Evolutionary conservation across 768 basidiomycete genomes (phyloP), one percentile per base, ranked within the genome.

Genomic region (Lentinus brumalis): DNA sequence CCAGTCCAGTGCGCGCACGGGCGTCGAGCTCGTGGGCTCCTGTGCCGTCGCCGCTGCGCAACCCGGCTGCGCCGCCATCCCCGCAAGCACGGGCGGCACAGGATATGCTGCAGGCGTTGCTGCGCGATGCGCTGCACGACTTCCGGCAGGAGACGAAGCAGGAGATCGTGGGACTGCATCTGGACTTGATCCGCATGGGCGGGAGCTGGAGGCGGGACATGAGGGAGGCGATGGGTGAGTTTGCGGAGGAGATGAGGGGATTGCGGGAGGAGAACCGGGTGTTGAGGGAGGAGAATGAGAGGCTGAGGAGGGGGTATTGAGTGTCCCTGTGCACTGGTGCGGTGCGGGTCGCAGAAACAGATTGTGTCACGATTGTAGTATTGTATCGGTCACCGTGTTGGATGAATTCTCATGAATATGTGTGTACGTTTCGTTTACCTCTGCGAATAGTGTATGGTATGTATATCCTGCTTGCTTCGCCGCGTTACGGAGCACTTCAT

Each of bases 111-210:
- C 82, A 84, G 56, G 79, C 79, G 26, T 83, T 90, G 56, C 82
- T 92, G 53, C 80, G 81, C 47, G 89, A 91, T 56, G 86, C 85
- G 59, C 84, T 92, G 84, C 83, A 80, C 63, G 90, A 92, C 63
- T 88, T 84, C 67, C 87, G 86, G 70, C 78, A 80, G 63, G 88
- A 91, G 70, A 86, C 83, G 26, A 81, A 82, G 67, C 78, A 82
- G n/a, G 86, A 91, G 77, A 83, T 91, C 81, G 81, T 83, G 70
- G 88, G 87, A 2, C 74, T 92, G 57, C 91, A 92, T 72, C 67
- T 92, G 61, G 90, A 92, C 68, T 68, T 91, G 58, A 76, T 92
- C 39, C 78, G 83, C 57, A 86, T 91, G 86, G 87, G 89, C 2
- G 74, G 86, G 38, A 81, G 81, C 29, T 89, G 86, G 88, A 84